phyloP scores from a whole-genome alignment of 2,329 filamentous ascomycete genomes.

The Diplodia sapinea region DNA sequence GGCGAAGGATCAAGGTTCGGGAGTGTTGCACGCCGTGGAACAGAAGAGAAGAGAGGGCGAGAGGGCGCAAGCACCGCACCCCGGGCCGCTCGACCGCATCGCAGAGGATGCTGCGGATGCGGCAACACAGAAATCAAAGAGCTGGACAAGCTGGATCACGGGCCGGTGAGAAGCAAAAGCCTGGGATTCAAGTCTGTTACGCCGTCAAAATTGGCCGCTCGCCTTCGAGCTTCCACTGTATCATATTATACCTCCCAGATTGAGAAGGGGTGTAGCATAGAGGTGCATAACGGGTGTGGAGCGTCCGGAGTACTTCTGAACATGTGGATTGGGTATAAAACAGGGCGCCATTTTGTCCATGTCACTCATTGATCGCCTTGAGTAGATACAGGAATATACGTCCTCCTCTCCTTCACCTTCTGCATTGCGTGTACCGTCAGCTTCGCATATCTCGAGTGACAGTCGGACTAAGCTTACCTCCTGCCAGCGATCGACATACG shows the following conservation, averaged over 20 bases:
- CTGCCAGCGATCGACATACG: slow-evolving; percentile 63
- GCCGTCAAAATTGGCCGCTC: slow-evolving; percentile 10
- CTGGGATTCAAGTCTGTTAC: slow-evolving; percentile 13
- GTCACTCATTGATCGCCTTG: slow-evolving; percentile 40
- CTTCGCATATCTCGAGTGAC: background rate
- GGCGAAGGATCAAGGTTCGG: slow-evolving; percentile 34
- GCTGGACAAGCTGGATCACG: slow-evolving; percentile 54
- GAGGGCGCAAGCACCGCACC: slow-evolving; percentile 48
- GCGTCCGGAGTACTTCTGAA: slow-evolving; percentile 31
- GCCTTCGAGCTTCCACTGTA: slow-evolving; percentile 28
- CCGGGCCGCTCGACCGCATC: slow-evolving; percentile 55
- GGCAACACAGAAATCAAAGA: slow-evolving; percentile 47
- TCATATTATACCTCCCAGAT: slow-evolving; percentile 29
- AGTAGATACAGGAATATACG: slow-evolving; percentile 58
- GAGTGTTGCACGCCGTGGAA: slow-evolving; percentile 43
- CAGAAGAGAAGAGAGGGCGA: slow-evolving; percentile 40
- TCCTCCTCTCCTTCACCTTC: slow-evolving; percentile 55
- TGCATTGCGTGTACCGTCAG: slow-evolving; percentile 36
- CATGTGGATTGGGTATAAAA: slow-evolving; percentile 30
- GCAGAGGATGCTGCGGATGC: slow-evolving; percentile 49
- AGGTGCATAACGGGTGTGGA: slow-evolving; percentile 30
- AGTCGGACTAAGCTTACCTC: slow-evolving; percentile 49
- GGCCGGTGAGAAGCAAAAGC: slow-evolving; percentile 45
- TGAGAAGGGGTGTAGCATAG: slow-evolving; percentile 28
- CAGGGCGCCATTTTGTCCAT: background rate